These are phyloP conservation scores for Cryptomeria japonica DNA, from an alignment of 75 land plant species.

Conservation along the genomic window DNA sequence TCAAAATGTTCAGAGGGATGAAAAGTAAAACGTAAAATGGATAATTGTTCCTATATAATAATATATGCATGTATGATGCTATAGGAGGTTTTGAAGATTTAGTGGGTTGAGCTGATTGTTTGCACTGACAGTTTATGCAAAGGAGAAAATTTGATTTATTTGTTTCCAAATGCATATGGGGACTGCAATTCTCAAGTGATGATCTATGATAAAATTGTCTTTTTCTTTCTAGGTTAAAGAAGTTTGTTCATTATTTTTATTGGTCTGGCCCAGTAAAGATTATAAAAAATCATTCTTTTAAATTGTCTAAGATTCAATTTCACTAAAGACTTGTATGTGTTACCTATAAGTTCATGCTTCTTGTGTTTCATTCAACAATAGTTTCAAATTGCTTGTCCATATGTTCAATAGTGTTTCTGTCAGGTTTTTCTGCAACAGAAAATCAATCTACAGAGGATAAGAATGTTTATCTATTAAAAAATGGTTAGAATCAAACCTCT, in stretches of 20 bases:
- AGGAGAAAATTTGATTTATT: neutral
- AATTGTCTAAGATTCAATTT: too few relatives aligned
- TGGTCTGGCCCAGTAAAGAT: neutral
- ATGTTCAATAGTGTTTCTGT: neutral
- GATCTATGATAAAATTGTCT: neutral
- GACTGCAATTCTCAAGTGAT: neutral
- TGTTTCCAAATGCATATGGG: neutral
- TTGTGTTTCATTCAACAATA: neutral
- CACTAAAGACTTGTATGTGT: neutral
- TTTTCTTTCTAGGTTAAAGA: neutral
- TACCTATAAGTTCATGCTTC: neutral
- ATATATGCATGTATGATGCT: neutral
- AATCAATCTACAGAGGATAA: too few relatives aligned
- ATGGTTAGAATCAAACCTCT: too few relatives aligned
- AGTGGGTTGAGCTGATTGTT: neutral
- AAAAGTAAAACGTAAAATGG: neutral
- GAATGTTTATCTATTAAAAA: too few relatives aligned
- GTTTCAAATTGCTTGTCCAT: neutral
- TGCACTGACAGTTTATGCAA: neutral
- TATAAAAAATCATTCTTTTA: too few relatives aligned
- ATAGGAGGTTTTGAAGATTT: neutral
- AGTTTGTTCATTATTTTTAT: neutral
- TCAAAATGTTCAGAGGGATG: neutral
- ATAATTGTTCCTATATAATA: neutral
- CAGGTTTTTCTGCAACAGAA: too few relatives aligned